Base-by-base conservation (phyloP, 306 rosid genomes). In the Vigna hirtella region DNA sequence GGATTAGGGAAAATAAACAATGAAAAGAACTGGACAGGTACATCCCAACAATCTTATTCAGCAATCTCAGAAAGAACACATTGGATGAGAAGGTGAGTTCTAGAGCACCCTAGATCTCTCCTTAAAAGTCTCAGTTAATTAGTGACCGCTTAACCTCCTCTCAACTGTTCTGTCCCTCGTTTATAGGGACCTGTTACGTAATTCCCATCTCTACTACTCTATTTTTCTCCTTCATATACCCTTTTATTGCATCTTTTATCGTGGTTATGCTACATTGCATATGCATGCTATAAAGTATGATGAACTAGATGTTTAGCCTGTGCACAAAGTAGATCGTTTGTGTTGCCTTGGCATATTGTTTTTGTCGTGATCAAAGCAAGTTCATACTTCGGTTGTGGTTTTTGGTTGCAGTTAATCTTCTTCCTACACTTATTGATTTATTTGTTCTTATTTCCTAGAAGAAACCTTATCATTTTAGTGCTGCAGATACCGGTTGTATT, bases 401-500 rank as follows among this genome's bases (percentile, higher is more conserved):
- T 49, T 61, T 49, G 62, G 34, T 58, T 49, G 49, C 49, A 17
- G 24, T 43, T 42, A 2, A 2, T 78, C 40, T 75, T 64, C 10
- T 66, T 36, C 28, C 53, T 51, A 22, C 24, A 48, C 16, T 9
- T 47, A 2, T 18, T 62, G 53, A 24, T 42, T 40, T 52, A 20
- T 20, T 38, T n/a, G 70, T 68, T 81, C 32, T 69, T 47, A 26
- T 72, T 79, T 32, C 17, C 22, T 11, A 36, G 38, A 42, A 15
- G 70, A 74, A 34, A 49, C 53, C 59, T 70, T 72, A 58, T 76
- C 42, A 12, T 81, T 81, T 74, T 81, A 57, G 77, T 81, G 55
- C 38, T 15, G 73, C 86, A 95, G 98, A 34, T 34, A 34, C 38
- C 7, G 38, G 38, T 34, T 34, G 38, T 30, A 30, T 34, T 34